Conservation (phyloP, 2,329 filamentous ascomycete species). For the Aspergillus glaucus region DNA sequence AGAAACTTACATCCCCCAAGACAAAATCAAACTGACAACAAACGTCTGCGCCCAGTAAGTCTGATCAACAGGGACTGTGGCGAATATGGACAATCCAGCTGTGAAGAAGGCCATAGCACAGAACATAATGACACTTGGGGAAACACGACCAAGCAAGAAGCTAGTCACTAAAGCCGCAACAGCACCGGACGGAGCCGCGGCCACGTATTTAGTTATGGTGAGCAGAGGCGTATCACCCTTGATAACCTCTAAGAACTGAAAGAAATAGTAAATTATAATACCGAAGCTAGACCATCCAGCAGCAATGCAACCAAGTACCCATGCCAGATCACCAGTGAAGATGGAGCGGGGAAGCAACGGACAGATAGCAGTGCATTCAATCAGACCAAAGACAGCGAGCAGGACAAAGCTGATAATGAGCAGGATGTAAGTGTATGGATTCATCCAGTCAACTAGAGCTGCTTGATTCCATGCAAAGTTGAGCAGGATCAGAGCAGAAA, state of each 20-base stretch:
- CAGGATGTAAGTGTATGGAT: slow-evolving; percentile 47
- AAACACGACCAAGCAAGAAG: slow-evolving; percentile 25
- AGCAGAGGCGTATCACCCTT: slow-evolving; percentile 23
- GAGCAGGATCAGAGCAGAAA: slow-evolving; percentile 53
- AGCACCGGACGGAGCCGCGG: slow-evolving; percentile 22
- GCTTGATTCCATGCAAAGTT: slow-evolving; percentile 63
- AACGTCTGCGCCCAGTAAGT: slow-evolving; percentile 36
- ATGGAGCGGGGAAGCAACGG: slow-evolving; percentile 52
- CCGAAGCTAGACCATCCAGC: slow-evolving; percentile 52
- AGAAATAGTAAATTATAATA: slow-evolving; percentile 48
- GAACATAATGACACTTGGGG: slow-evolving; percentile 28
- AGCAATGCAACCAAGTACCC: slow-evolving; percentile 51
- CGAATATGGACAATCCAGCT: slow-evolving; percentile 28
- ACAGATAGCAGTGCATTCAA: slow-evolving; percentile 40
- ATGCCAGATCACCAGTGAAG: slow-evolving; percentile 44
- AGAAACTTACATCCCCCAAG: slow-evolving; percentile 24
- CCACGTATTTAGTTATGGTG: slow-evolving; percentile 19
- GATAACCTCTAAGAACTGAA: slow-evolving; percentile 45
- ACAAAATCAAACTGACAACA: slow-evolving; percentile 18
- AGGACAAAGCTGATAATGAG: slow-evolving; percentile 52
- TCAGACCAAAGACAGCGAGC: slow-evolving; percentile 48
- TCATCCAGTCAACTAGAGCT: slow-evolving; percentile 51
- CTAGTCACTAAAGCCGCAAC: slow-evolving; percentile 28
- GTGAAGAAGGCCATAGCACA: slow-evolving; percentile 21
- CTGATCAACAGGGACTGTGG: slow-evolving; percentile 31